Conservation (phyloP, 495 filamentous ascomycete genomes). For the Penicillium paradoxum region DNA sequence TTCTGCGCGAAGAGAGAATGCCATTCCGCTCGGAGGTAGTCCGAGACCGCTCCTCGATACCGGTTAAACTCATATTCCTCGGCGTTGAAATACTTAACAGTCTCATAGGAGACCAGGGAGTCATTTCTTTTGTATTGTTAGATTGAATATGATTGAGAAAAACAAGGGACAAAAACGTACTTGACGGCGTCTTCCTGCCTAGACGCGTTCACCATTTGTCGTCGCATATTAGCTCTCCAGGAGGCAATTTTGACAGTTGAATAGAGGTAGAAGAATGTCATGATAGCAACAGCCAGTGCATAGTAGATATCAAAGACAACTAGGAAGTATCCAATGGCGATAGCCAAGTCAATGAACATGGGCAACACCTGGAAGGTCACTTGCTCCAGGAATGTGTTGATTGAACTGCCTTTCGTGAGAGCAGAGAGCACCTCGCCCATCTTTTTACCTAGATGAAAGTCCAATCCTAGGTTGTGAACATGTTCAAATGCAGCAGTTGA, state of each 20-base stretch:
- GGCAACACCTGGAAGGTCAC: slow-evolving; percentile 77
- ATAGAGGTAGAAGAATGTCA: slow-evolving; percentile 77
- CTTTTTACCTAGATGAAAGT: slow-evolving; percentile 82
- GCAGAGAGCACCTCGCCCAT: slow-evolving; percentile 82
- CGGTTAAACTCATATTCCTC: slow-evolving; percentile 78
- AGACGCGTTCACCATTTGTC: slow-evolving; percentile 75
- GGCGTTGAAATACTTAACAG: slow-evolving; percentile 89
- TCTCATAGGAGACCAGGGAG: slow-evolving; percentile 83
- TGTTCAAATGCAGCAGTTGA: slow-evolving; percentile 85
- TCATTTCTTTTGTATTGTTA: slow-evolving; percentile 48
- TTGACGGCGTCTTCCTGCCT: slow-evolving; percentile 83
- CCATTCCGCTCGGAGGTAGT: slow-evolving; percentile 70
- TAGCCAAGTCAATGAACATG: slow-evolving; percentile 73
- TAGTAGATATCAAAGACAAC: slow-evolving; percentile 69
- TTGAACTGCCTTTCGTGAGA: slow-evolving; percentile 74
- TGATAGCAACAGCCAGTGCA: slow-evolving; percentile 67
- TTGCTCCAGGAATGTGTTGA: slow-evolving; percentile 81
- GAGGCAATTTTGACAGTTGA: slow-evolving; percentile 77
- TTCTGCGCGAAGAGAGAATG: slow-evolving; percentile 66
- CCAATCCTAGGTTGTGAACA: slow-evolving; percentile 74
- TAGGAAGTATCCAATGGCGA: slow-evolving; percentile 74
- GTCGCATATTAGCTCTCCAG: slow-evolving; percentile 67
- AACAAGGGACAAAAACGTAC: not conserved
- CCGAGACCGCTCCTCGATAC: slow-evolving; percentile 60
- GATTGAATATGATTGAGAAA: not conserved